Evolutionary conservation across 805 yeast species (phyloP), one percentile per base, ranked within the genome.

Genomic region (Metschnikowia corniflorae): DNA sequence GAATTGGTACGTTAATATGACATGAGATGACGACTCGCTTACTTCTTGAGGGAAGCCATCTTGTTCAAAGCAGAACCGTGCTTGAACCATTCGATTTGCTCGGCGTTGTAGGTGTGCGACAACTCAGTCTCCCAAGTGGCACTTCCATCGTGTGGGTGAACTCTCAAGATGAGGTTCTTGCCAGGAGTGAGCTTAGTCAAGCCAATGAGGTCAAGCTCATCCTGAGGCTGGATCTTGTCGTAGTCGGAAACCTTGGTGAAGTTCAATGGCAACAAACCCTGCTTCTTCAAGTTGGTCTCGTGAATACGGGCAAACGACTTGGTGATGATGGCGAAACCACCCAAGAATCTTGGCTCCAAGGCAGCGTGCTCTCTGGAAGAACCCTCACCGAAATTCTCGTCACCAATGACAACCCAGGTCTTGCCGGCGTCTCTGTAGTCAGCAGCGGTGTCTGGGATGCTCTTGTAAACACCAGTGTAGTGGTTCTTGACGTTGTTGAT

Each of bases 351-450:
- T 76, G 98, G 98, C 79, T 89, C 96, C 66, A 91, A 80, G 56
- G 98, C 98, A 63, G 97, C 98, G 68, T 91, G 98, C 75, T 91
- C 98, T 79, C 98, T 87, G 57, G 97, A 91, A 47, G 97, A 89
- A 75, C 98, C 98, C 77, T 91, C 98, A 78, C 98, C 98, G 60
- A 89, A 86, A 77, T 91, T 91, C 73, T 91, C 97, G 62, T 87
- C 97, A 71, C 97, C 98, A 61, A 91, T 78, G 51, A 91, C 97
- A 71, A 89, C 96, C 97, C 97, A 91, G 60, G 75, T 82, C 61
- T 82, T 73, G 56, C 95, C 96, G 52, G 81, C 72, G 63, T 86
- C 95, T 74, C 96, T 86, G 89, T 91, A 91, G 66, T 79, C 85
- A 65, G 78, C 81, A 58, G 95, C 97, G 54, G 94, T 85, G 69